Conservation (phyloP, 192 early-diverging fungal species). For the Coemansia erecta region DNA sequence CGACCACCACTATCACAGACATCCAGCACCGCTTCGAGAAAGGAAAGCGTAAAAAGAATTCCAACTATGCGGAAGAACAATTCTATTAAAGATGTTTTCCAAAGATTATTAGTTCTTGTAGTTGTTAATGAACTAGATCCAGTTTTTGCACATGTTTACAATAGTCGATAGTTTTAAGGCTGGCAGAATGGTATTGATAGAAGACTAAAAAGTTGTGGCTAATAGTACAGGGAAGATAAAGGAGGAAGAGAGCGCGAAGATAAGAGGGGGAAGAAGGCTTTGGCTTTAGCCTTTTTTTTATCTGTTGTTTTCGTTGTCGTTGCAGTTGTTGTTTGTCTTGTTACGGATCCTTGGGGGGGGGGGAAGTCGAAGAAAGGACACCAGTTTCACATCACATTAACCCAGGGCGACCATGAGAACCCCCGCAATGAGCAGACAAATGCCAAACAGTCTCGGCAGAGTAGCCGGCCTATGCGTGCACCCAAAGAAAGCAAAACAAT, state of each 20-base stretch:
- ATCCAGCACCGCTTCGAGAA: neutral
- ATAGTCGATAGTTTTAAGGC: neutral
- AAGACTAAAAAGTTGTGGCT: neutral
- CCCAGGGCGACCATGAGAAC: slow-evolving; percentile 53
- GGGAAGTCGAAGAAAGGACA: too few species aligned
- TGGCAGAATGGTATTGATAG: neutral
- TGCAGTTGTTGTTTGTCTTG: too few species aligned
- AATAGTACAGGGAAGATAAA: slow-evolving; percentile 4
- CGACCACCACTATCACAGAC: neutral
- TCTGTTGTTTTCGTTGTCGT: neutral
- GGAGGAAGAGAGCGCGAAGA: neutral
- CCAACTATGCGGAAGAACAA: neutral
- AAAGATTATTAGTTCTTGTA: neutral
- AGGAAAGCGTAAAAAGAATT: neutral
- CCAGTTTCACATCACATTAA: too few species aligned
- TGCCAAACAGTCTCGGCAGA: slow-evolving; percentile 26
- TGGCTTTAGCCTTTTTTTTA: neutral
- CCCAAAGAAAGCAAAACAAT: slow-evolving; percentile 47
- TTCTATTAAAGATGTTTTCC: neutral
- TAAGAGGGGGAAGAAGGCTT: neutral
- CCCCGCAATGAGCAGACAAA: slow-evolving; percentile 39
- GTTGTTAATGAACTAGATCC: neutral
- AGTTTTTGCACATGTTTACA: neutral
- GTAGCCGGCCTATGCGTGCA: slow-evolving; percentile 39
- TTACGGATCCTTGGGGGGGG: too few species aligned